Base-by-base conservation (phyloP, 352 stramenopile species). In the Pythium guiyangense region DNA sequence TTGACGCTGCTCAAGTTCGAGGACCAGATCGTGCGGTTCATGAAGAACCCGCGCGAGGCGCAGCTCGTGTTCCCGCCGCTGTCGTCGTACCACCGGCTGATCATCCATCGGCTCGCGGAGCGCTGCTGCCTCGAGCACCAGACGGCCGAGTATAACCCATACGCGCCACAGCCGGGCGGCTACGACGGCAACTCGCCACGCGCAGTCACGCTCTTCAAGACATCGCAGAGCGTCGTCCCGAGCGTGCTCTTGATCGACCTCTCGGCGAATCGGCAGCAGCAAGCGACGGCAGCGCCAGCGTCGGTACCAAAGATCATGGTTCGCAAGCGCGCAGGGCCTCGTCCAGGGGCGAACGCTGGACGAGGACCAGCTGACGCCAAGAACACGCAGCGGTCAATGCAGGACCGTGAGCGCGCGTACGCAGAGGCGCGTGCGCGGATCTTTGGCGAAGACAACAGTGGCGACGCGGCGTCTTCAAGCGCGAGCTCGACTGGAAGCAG, bases 381-480 rank as follows among this genome's bases (percentile, higher is more conserved):
- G 49, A 73, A 73, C 35, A 73, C 77, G 46, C 57, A 63, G 43
- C 80, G 85, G 2, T 87, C 87, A 18, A 92, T 98, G 45, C 77
- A 94, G 60, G 94, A 98, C 68, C 94, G 90, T 25, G 94, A 98
- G 73, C 88, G 87, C 17, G 90, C 88, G 20, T 98, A 98, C 62
- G 94, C 92, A 6, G 94, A 98, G 65, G 92, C 94, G 11, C 72
- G 94, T 37, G 94, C 94, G n/a, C 79, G 94, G 12, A 98, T 98
- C 60, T 98, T 98, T 77, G 83, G 86, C 54, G 77, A 90, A 52
- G 79, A 85, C 69, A 12, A 60, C 66, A 11, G 69, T 61, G 14
- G 42, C 59, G 4, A 50, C 56, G 15, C 50, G 4, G 60, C 63
- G 31, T 9, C 31, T 37, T 9, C 31, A 9, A 37, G 12, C 31